Evolutionary conservation across 2,329 filamentous ascomycete species (phyloP).

Genomic region (Endothia cerciana): DNA sequence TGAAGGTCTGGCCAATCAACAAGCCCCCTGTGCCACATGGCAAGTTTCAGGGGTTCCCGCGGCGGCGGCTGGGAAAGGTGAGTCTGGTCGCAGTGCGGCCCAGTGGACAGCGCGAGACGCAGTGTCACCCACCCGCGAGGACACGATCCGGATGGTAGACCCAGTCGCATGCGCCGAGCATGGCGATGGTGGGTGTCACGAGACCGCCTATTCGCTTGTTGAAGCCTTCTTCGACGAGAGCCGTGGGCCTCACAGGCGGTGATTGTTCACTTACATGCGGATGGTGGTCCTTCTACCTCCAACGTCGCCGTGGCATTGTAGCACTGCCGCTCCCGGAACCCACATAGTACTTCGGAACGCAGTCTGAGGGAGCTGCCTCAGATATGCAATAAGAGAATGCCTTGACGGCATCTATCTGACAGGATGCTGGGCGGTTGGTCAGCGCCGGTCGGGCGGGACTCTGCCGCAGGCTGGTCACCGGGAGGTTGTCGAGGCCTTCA

Average conservation of each 20-base stretch:
- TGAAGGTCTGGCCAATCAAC: background rate
- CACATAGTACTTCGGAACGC: background rate
- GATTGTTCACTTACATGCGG: background rate
- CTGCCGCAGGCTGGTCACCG: background rate
- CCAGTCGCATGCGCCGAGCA: background rate
- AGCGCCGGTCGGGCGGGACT: background rate
- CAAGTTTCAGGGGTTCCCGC: constrained; percentile 2
- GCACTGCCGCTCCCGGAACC: background rate
- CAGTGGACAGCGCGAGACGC: background rate
- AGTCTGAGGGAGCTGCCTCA: background rate
- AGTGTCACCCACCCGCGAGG: background rate
- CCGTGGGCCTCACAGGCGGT: background rate
- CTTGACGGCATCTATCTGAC: background rate
- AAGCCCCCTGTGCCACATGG: constrained; percentile 1
- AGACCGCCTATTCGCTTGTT: background rate
- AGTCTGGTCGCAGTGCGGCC: background rate
- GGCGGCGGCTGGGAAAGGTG: background rate
- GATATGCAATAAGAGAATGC: background rate
- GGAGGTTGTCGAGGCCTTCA: background rate
- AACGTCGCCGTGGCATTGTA: background rate
- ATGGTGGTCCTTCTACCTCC: background rate
- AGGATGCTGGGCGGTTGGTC: background rate
- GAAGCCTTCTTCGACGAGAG: background rate
- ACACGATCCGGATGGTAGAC: background rate
- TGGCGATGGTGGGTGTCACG: background rate